Evolutionary conservation across 495 filamentous ascomycete genomes (phyloP).

Genomic region (Hypoxylon trugodes): DNA sequence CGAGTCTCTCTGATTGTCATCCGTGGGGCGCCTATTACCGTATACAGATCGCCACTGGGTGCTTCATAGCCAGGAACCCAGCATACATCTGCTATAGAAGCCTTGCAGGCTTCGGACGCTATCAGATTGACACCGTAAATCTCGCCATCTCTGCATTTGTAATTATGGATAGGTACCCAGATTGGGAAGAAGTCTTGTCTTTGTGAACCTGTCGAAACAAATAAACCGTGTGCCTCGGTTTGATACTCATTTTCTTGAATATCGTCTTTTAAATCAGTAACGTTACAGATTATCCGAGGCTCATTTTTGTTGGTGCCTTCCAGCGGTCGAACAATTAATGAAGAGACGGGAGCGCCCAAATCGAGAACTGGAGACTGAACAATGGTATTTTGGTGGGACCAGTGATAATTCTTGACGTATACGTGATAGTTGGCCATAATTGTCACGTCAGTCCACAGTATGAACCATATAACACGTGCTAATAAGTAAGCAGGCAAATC

Average conservation of each 20-base stretch:
- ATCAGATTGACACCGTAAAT: conserved; percentile 43
- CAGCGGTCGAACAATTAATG: conserved; percentile 20
- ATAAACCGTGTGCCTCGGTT: conserved; percentile 41
- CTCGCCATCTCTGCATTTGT: conserved; percentile 8
- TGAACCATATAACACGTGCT: background rate
- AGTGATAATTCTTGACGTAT: conserved; percentile 30
- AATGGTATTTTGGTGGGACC: conserved; percentile 30
- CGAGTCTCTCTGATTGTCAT: background rate
- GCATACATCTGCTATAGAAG: conserved; percentile 39
- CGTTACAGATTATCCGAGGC: conserved; percentile 19
- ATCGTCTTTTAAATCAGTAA: conserved; percentile 24
- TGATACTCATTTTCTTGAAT: conserved; percentile 13
- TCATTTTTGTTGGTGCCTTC: conserved; percentile 30
- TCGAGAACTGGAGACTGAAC: conserved; percentile 24
- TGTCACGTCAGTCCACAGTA: background rate
- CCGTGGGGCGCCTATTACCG: conserved; percentile 42
- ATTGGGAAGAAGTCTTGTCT: conserved; percentile 14
- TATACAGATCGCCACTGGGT: conserved; percentile 39
- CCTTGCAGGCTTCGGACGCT: conserved; percentile 27
- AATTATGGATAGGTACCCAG: conserved; percentile 29
- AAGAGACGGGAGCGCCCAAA: background rate
- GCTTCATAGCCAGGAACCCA: conserved; percentile 44
- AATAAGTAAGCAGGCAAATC: background rate
- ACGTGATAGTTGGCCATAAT: conserved; percentile 27
- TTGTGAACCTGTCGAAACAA: conserved; percentile 28